Percentiles rank a stretch among this genome's conserved stretches.
These are phyloP conservation scores for Alternaria ventricosa DNA, from an alignment of 2,329 filamentous ascomycete species.

Conservation along the genomic window DNA sequence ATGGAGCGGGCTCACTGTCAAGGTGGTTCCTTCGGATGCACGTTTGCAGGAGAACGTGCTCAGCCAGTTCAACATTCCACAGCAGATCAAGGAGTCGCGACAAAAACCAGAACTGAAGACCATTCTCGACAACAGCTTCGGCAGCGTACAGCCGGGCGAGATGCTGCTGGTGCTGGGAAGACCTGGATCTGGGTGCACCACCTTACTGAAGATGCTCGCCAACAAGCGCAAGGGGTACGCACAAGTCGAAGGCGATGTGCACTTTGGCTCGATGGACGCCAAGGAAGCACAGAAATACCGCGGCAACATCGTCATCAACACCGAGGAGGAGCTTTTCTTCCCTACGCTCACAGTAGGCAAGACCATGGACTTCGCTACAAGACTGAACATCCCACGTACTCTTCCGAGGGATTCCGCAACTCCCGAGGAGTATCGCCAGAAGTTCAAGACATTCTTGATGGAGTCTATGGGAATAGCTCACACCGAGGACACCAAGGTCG, in stretches of 20 bases:
- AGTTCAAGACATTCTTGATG: constrained; percentile 63
- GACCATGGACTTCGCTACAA: constrained; percentile 63
- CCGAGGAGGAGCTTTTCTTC: constrained; percentile 61
- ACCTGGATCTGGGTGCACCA: constrained; percentile 56
- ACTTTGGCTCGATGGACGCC: constrained; percentile 62
- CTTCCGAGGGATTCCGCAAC: constrained; percentile 55
- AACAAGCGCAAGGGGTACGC: constrained; percentile 63
- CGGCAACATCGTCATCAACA: constrained; percentile 74
- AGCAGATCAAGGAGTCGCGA: constrained; percentile 50
- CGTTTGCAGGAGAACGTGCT: constrained; percentile 68
- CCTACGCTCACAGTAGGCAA: constrained; percentile 59
- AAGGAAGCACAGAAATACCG: constrained; percentile 80
- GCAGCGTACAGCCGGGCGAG: constrained; percentile 70
- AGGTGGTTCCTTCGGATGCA: constrained; percentile 67
- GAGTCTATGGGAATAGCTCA: constrained; percentile 52
- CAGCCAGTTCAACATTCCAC: constrained; percentile 54
- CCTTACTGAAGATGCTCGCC: constrained; percentile 72
- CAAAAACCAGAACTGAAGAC: constrained; percentile 60
- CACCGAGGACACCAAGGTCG: constrained; percentile 70
- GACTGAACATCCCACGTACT: constrained; percentile 65
- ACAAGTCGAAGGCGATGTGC: constrained; percentile 71
- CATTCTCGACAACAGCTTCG: constrained; percentile 69
- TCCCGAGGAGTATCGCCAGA: constrained; percentile 55
- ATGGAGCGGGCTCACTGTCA: constrained; percentile 75
- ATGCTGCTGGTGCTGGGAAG: constrained; percentile 76